Evolutionary conservation across 2,329 filamentous ascomycete genomes (phyloP).

Genomic region (Monilinia laxa): DNA sequence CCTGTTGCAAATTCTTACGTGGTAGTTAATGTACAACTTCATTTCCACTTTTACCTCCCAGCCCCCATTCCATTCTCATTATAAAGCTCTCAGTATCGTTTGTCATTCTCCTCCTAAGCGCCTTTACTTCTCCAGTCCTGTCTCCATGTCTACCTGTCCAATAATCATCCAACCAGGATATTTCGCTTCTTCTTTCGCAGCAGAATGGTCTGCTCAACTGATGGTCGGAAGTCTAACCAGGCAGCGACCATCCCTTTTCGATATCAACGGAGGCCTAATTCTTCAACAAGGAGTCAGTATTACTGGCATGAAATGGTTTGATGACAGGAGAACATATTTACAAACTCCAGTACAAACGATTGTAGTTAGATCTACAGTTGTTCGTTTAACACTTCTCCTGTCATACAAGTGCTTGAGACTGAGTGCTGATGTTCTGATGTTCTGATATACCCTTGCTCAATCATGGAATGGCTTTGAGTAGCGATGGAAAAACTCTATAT

Average conservation of each 20-base stretch:
- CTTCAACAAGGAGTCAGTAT: conserved; percentile 37
- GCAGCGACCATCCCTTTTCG: conserved; percentile 39
- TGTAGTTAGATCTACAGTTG: conserved; percentile 29
- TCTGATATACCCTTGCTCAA: conserved; percentile 46
- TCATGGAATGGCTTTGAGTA: conserved; percentile 55
- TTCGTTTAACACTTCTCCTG: conserved; percentile 18
- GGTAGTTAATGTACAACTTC: background rate
- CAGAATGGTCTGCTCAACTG: conserved; percentile 38
- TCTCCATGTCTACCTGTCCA: background rate
- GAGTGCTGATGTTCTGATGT: background rate
- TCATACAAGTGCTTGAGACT: background rate
- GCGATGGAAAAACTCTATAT: conserved; percentile 54
- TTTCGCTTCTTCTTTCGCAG: conserved; percentile 29
- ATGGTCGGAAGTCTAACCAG: conserved; percentile 33
- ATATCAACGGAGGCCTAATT: conserved; percentile 38
- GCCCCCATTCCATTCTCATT: background rate
- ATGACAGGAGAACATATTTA: conserved; percentile 32
- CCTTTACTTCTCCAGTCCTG: too few relatives aligned
- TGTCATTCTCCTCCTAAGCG: background rate
- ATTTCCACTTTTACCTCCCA: background rate
- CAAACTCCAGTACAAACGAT: conserved; percentile 30
- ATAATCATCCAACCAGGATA: conserved; percentile 25
- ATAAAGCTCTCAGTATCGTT: background rate
- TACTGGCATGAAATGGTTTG: conserved; percentile 33
- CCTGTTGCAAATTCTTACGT: background rate